phyloP scores from a whole-genome alignment of 2,329 filamentous ascomycete species.

The Colletotrichum sp. region DNA sequence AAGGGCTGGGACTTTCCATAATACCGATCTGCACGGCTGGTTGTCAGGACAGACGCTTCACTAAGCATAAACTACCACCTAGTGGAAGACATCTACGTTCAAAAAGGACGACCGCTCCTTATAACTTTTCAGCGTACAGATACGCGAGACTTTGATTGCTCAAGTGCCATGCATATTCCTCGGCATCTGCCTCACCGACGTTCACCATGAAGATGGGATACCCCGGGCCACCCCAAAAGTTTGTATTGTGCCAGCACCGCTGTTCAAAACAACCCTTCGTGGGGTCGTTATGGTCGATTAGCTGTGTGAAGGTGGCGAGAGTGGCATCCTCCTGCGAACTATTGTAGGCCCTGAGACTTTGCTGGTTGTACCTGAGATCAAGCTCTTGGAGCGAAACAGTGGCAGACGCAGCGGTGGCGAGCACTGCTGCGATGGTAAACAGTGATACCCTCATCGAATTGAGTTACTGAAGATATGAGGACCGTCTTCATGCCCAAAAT shows the following conservation, averaged over 20 bases:
- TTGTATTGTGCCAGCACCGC: conserved; percentile 15
- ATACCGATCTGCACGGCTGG: conserved; percentile 6
- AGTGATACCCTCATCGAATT: neutral
- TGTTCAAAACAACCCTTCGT: conserved; percentile 14
- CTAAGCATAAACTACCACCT: too few species aligned
- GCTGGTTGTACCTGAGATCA: neutral
- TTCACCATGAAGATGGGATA: conserved; percentile 15
- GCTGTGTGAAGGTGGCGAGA: conserved; percentile 1
- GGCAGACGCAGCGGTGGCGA: neutral
- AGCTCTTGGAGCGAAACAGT: neutral
- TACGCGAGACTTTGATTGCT: neutral
- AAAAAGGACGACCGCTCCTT: conserved; percentile 11
- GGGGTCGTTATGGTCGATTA: conserved; percentile 12
- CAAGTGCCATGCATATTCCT: neutral
- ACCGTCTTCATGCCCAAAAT: neutral
- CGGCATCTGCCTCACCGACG: neutral
- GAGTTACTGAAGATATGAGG: neutral
- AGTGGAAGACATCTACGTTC: neutral
- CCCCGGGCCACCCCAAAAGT: conserved; percentile 8
- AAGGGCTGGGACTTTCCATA: conserved; percentile 14
- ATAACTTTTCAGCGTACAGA: conserved; percentile 1
- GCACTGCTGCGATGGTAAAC: neutral
- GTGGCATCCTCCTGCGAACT: neutral
- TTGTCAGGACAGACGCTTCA: neutral
- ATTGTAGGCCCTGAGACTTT: neutral